These are phyloP conservation scores for Microsporum audouinii DNA, from an alignment of 2,329 filamentous ascomycete genomes.

Conservation along the genomic window DNA sequence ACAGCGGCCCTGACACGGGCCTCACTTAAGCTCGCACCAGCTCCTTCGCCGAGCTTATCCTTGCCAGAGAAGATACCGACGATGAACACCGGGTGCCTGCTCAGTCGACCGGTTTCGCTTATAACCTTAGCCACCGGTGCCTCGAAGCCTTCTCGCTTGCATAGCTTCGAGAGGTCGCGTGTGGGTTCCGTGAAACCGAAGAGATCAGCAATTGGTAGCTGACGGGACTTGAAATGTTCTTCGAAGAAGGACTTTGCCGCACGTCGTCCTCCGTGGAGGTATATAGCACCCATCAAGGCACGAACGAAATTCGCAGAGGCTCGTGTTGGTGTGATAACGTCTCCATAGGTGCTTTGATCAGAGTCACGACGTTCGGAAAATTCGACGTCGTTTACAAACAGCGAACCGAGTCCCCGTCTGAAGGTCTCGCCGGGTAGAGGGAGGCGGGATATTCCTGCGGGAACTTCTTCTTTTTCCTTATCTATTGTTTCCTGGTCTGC, in stretches of 20 bases:
- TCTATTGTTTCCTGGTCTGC: conserved; percentile 32
- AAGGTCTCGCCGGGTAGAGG: conserved; percentile 27
- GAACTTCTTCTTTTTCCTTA: conserved; percentile 25
- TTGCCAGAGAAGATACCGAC: conserved; percentile 86
- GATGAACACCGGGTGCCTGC: conserved; percentile 77
- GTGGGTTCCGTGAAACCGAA: conserved; percentile 80
- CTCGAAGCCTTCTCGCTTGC: conserved; percentile 80
- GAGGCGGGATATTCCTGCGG: conserved; percentile 43
- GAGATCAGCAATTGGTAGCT: conserved; percentile 61
- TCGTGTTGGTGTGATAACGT: conserved; percentile 39
- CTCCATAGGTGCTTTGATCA: conserved; percentile 15
- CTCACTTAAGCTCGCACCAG: conserved; percentile 63
- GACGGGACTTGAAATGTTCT: conserved; percentile 69
- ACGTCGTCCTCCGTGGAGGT: conserved; percentile 69
- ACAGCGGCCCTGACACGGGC: conserved; percentile 71
- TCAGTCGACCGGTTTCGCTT: conserved; percentile 78
- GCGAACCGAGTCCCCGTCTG: conserved; percentile 60
- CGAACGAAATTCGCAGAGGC: conserved; percentile 69
- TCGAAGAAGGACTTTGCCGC: conserved; percentile 73
- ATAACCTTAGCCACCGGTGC: conserved; percentile 74
- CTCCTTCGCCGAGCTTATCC: conserved; percentile 88
- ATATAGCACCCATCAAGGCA: conserved; percentile 72
- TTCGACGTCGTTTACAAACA: conserved; percentile 70
- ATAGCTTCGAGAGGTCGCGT: conserved; percentile 70
- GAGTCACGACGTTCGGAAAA: conserved; percentile 57